A percentile compares a stretch with the other conserved stretches of the same genome.
Evolutionary conservation across 768 basidiomycete species (phyloP).

Genomic region (Auriscalpium vulgare): DNA sequence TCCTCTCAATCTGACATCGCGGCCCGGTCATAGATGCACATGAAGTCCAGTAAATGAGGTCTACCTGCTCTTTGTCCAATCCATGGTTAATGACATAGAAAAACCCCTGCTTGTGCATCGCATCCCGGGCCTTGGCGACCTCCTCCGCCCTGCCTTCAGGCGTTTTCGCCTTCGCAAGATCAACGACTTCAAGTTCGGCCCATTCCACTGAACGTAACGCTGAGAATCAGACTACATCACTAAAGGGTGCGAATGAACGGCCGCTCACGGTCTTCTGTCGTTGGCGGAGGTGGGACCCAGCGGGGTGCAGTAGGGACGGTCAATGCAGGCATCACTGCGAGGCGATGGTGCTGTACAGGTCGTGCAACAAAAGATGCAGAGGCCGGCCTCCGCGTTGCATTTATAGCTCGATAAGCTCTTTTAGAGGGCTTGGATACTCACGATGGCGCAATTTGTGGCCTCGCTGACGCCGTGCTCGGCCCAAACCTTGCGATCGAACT

Average conservation of each 20-base stretch:
- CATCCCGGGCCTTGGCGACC: conserved; percentile 20
- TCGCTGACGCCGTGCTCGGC: too few species aligned
- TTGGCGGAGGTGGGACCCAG: conserved; percentile 10
- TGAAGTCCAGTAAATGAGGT: background rate
- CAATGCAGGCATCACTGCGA: conserved; percentile 5
- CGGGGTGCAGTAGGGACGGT: conserved; percentile 13
- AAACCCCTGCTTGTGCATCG: conserved; percentile 28
- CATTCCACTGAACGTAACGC: conserved; percentile 21
- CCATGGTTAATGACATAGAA: conserved; percentile 31
- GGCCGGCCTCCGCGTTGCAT: too few species aligned
- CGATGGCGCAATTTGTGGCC: too few species aligned
- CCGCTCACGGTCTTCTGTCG: background rate
- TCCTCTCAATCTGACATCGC: conserved; percentile 29
- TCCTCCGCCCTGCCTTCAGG: conserved; percentile 22
- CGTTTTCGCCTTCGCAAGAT: conserved; percentile 21
- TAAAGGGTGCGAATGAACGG: background rate
- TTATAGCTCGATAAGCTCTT: too few species aligned
- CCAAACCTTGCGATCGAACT: too few species aligned
- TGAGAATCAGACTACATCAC: too few species aligned
- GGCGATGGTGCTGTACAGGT: too few species aligned
- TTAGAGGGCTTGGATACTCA: too few species aligned
- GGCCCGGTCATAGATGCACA: background rate
- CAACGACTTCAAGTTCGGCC: conserved; percentile 24
- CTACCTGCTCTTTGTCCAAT: background rate
- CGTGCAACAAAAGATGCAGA: background rate